Percentiles rank a stretch among this genome's conserved stretches.
Conservation (phyloP, 83 land plant genomes). For the Picea engelmannii region DNA sequence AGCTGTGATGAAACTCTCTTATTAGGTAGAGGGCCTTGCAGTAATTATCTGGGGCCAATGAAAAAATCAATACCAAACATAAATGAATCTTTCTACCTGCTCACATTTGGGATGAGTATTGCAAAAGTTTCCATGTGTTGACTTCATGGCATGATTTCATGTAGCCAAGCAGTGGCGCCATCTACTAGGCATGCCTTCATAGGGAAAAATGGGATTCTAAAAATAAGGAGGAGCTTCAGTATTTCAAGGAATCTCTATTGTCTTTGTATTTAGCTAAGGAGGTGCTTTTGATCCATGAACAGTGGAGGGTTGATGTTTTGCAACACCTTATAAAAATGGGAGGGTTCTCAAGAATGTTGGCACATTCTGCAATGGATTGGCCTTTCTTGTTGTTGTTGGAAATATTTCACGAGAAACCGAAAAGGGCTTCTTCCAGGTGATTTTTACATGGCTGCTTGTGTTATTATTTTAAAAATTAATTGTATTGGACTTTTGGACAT, state of each 20-base stretch:
- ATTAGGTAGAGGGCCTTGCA: constrained; percentile 46
- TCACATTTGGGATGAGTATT: constrained; percentile 13
- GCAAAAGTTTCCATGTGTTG: not conserved
- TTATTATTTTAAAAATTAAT: not conserved
- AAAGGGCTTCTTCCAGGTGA: constrained; percentile 69
- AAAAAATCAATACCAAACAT: not conserved
- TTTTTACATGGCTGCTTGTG: not conserved
- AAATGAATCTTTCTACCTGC: constrained; percentile 8
- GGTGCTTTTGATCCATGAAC: constrained; percentile 55
- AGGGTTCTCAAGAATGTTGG: constrained; percentile 57
- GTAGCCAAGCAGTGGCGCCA: not conserved
- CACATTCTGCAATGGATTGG: constrained; percentile 80
- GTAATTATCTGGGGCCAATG: constrained; percentile 29
- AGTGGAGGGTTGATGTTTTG: constrained; percentile 66
- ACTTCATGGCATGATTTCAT: constrained; percentile 2
- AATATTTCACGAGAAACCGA: constrained; percentile 61
- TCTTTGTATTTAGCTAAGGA: constrained; percentile 69
- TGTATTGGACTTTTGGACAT: not conserved
- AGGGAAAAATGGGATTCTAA: constrained; percentile 16
- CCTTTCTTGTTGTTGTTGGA: constrained; percentile 65
- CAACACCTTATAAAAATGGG: constrained; percentile 50
- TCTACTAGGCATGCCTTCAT: not conserved
- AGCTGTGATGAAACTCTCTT: constrained; percentile 17
- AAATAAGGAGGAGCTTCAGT: constrained; percentile 42
- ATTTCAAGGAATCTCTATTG: constrained; percentile 45